Conservation (phyloP, 495 filamentous ascomycete species). For the Geoglossum glabrum region DNA sequence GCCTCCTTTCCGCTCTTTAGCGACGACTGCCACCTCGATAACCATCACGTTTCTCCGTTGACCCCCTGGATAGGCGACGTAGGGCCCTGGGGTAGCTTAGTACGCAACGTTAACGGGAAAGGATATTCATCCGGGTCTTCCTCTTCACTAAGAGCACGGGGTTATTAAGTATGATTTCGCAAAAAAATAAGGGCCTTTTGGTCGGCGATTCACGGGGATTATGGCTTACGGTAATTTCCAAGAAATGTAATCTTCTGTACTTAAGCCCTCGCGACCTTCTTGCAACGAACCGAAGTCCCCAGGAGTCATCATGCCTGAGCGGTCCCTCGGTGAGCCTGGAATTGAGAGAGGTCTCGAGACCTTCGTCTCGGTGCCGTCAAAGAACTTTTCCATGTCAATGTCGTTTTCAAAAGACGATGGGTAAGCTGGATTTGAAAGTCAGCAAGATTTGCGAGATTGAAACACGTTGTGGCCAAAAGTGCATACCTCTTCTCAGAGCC, state of each 20-base stretch:
- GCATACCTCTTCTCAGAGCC: slow-evolving; percentile 56
- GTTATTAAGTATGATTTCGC: slow-evolving; percentile 10
- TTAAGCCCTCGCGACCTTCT: slow-evolving; percentile 80
- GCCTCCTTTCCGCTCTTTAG: not conserved
- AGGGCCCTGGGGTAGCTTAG: not conserved
- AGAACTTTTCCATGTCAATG: slow-evolving; percentile 58
- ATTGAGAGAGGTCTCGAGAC: slow-evolving; percentile 83
- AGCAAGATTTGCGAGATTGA: not conserved
- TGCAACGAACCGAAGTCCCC: slow-evolving; percentile 93
- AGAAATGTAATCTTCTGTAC: slow-evolving; percentile 90
- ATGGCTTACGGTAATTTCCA: slow-evolving; percentile 89
- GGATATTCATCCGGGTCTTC: slow-evolving; percentile 88
- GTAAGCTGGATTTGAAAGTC: slow-evolving; percentile 40
- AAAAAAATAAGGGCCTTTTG: not conserved
- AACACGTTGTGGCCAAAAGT: not conserved
- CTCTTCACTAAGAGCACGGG: slow-evolving; percentile 49
- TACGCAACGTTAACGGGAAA: slow-evolving; percentile 66
- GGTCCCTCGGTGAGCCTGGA: slow-evolving; percentile 75
- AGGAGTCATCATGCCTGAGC: slow-evolving; percentile 95
- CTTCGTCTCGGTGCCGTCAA: slow-evolving; percentile 78
- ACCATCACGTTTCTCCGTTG: not conserved
- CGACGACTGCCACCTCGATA: not conserved
- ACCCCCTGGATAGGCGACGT: not conserved
- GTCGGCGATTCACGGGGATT: not conserved
- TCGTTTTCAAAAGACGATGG: slow-evolving; percentile 59